phyloP scores from a whole-genome alignment of 805 yeast species.

The Hanseniaspora mollemarum region DNA sequence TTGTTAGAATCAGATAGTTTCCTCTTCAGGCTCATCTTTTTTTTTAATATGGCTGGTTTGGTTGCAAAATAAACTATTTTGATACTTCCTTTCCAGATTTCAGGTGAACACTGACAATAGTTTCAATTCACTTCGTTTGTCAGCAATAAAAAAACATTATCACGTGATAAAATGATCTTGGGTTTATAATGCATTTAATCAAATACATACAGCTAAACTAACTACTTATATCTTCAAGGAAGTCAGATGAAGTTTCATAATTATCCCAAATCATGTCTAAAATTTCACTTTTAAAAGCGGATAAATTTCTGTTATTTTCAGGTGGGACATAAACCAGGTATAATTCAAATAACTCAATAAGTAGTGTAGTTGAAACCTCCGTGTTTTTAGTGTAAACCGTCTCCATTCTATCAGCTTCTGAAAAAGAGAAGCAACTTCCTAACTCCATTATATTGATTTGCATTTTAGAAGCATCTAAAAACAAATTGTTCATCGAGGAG shows the following conservation, averaged over 20 bases:
- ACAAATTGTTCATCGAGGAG: constrained; percentile 14
- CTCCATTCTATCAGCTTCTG: constrained; percentile 3
- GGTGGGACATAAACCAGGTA: constrained; percentile 29
- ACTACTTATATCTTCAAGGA: constrained; percentile 18
- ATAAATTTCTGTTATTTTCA: constrained; percentile 24
- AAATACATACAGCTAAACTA: not conserved
- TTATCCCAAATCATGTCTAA: constrained; percentile 25
- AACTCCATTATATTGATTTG: not conserved
- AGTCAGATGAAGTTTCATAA: constrained; percentile 22
- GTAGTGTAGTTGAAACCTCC: constrained; percentile 22
- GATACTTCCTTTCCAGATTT: no score
- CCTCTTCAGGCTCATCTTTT: constrained; percentile 4
- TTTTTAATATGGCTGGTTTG: not conserved
- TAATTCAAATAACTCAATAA: constrained; percentile 24
- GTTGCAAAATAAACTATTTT: no score
- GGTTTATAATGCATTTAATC: no score
- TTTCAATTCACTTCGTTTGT: no score
- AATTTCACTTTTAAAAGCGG: constrained; percentile 24
- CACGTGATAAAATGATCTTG: no score
- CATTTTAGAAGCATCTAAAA: not conserved
- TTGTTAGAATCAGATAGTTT: not conserved
- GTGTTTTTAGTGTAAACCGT: constrained; percentile 20
- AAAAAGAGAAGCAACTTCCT: not conserved
- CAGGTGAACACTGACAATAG: no score
- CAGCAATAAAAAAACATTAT: no score